Evolutionary conservation across 2,329 filamentous ascomycete genomes (phyloP), one percentile per base, ranked within the genome.

Genomic region (Nemania abortiva): DNA sequence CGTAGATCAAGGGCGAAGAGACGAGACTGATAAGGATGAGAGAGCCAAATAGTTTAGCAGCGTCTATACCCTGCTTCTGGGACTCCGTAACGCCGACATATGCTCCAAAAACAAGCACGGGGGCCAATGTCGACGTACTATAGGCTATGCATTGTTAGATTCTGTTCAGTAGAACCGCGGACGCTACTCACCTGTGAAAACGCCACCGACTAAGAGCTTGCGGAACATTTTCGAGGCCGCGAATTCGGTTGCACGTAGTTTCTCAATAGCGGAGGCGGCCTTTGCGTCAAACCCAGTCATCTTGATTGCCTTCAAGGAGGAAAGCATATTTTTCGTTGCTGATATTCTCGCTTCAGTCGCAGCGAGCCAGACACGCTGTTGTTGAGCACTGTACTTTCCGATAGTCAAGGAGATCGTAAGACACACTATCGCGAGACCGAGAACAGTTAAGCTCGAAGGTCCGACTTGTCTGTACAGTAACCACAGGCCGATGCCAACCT

Each of bases 341-440:
- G 42, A 47, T 47, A 47, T 47, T 20, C 42, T 47, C n/a, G 42
- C 42, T 47, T 47, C 42, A 4, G 42, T 47, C 1, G 42, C 42
- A 22, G 42, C 42, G 42, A 47, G 42, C 42, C 42, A 47, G 18
- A 47, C n/a, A n/a, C 42, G 42, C 42, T 47, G 42, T 47, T 47
- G 42, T 18, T 47, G 15, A 4, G 42, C 42, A 47, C 42, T 47
- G 18, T 47, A 47, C 9, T 47, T 47, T 6, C 42, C 42, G 42
- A 47, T 47, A 1, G 42, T 47, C n/a, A 47, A 47, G 6, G 42
- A 47, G 42, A 47, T 18, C 42, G 42, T 47, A 9, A 47, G 42
- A 47, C 42, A 47, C 18, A 20, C 42, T 47, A 47, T 47, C 18
- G 42, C 42, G n/a, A 47, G 42, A 47, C 42, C 42, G n/a, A 47